Evolutionary conservation across 83 land plant genomes (phyloP).

Genomic region (Larix sibirica): DNA sequence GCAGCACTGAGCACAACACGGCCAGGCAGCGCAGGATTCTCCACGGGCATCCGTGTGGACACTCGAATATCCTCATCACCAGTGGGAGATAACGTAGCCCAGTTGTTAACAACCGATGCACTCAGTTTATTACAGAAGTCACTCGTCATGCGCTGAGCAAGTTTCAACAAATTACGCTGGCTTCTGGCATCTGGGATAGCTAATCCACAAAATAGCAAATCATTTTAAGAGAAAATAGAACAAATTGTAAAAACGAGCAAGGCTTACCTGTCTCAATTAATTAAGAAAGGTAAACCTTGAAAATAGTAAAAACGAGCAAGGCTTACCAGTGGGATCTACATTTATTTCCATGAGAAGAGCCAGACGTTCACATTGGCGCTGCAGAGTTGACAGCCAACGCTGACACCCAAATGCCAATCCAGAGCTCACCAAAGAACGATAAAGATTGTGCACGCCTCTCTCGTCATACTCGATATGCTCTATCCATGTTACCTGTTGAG

Average conservation of each 20-base stretch:
- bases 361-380: conserved; percentile 60
- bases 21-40: conserved; percentile 32
- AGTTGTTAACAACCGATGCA: conserved; percentile 23
- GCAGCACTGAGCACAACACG: conserved; percentile 47
- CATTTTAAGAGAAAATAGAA: neutral
- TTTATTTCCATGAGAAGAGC: conserved; percentile 53
- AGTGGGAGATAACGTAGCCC: conserved; percentile 15
- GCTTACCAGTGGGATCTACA: conserved; percentile 51
- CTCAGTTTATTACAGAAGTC: conserved; percentile 25
- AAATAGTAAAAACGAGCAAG: neutral
- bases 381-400: conserved; percentile 64
- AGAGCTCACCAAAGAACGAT: conserved; percentile 46
- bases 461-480: conserved; percentile 69
- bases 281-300: no score
- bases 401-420: conserved; percentile 76
- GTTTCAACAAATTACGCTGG: conserved; percentile 31
- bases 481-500: conserved; percentile 37
- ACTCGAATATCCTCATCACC: conserved; percentile 35
- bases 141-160: conserved; percentile 34
- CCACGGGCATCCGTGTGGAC: conserved; percentile 15
- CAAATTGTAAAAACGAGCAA: neutral
- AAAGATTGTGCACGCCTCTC: conserved; percentile 43
- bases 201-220: neutral
- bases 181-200: conserved; percentile 2
- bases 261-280: conserved; percentile 19